Base-by-base conservation (phyloP, 2,329 filamentous ascomycete species). In the Colletotrichum falcatum region DNA sequence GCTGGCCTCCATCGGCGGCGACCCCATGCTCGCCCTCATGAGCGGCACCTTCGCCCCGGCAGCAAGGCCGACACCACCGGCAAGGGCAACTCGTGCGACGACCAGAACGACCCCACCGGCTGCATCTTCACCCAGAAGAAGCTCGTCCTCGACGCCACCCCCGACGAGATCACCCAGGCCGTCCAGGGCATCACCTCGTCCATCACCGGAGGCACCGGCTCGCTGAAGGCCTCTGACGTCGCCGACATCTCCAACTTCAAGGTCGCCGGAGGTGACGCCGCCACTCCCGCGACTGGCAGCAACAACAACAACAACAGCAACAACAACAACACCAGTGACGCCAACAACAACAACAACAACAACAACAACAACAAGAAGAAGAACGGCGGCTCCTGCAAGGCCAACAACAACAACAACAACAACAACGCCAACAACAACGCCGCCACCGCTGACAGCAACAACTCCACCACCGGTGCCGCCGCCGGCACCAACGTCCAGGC, bases 101-200 rank as follows among this genome's bases (percentile, higher is more conserved):
- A 81, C 26, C 78, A 74, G 3, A 75, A 83, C 55, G 87, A 90
- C 73, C 74, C 82, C 2, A 78, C 77, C 1, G 88, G 88, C 53
- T 90, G 88, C 79, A 90, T 90, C 76, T 85, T 88, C 77, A 83
- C 83, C 30, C 78, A 84, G 76, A 84, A 85, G 71, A 83, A 89
- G 30, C 81, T 89, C 46, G 86, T 89, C 18, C 80, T 86, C 46
- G 88, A 89, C 54, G 85, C 85, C 23, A 83, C 83, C 23, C 82
- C 83, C 59, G 86, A 80, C 4, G 87, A 90, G 79, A 88, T 90
- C 74, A 75, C 80, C 28, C 81, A 82, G 23, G 87, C 86, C n/a
- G 85, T 87, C 18, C 12, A 65, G 1, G 72, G 62, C 4, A 51
- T 73, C 60, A 62, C 55, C 2, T 75, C 76, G 30, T 79, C 78